Evolutionary conservation across 2,329 filamentous ascomycete species (phyloP).

Genomic region (Periglandula ipomoeae): DNA sequence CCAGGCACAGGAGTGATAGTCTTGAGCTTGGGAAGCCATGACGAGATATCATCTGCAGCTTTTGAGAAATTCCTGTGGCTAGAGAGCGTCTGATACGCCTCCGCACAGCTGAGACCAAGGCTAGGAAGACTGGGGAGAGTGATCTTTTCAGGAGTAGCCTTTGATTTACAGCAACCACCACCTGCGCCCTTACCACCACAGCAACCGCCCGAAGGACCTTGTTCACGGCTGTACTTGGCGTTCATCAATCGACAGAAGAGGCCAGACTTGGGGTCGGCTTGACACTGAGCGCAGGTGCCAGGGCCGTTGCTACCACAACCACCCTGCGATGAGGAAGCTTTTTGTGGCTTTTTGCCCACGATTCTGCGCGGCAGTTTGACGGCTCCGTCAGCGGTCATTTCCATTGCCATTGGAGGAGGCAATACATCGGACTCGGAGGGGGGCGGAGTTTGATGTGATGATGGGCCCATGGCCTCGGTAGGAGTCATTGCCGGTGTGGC

Average conservation of each 20-base stretch:
- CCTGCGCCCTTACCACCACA: slow-evolving; percentile 52
- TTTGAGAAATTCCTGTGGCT: slow-evolving; percentile 68
- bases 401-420: slow-evolving; percentile 42
- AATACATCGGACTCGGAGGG: slow-evolving; percentile 52
- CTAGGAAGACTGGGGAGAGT: slow-evolving; percentile 29
- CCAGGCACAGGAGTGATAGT: slow-evolving; percentile 36
- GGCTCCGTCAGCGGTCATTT: slow-evolving; percentile 50
- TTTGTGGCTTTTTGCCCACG: slow-evolving; percentile 18
- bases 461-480: slow-evolving; percentile 30
- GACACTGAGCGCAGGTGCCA: slow-evolving; percentile 71
- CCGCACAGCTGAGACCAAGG: slow-evolving; percentile 62
- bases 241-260: slow-evolving; percentile 77
- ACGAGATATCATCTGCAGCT: slow-evolving; percentile 64
- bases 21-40: slow-evolving; percentile 66
- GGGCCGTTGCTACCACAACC: slow-evolving; percentile 60
- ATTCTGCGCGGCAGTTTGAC: slow-evolving; percentile 46
- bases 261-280: slow-evolving; percentile 67
- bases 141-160: slow-evolving; percentile 23
- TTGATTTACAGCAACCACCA: slow-evolving; percentile 55
- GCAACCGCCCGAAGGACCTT: slow-evolving; percentile 32
- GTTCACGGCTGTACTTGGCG: slow-evolving; percentile 46
- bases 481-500: slow-evolving; percentile 30
- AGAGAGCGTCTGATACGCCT: slow-evolving; percentile 69
- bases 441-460: slow-evolving; percentile 44
- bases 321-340: slow-evolving; percentile 14